These are phyloP conservation scores for Gloeostereum incarnatum DNA, from an alignment of 768 basidiomycete species.

Conservation along the genomic window DNA sequence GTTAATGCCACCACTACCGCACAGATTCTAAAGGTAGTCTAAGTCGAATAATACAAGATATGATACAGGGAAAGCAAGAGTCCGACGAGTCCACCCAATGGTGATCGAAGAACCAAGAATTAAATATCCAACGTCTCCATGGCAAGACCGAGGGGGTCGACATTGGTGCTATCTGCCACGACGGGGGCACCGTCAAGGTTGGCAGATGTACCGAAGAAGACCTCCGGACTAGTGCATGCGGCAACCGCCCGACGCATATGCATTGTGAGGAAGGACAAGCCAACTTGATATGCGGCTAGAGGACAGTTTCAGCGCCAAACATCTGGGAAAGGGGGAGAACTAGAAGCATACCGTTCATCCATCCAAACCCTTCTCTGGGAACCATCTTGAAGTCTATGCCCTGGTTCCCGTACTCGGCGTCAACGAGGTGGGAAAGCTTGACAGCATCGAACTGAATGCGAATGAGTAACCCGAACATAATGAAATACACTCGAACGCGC, in stretches of 20 bases:
- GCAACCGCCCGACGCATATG: conserved; percentile 96
- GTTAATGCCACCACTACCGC: too few species aligned
- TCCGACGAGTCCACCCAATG: too few species aligned
- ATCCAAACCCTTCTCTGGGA: conserved; percentile 95
- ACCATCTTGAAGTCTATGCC: conserved; percentile 98
- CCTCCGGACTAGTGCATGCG: conserved; percentile 87
- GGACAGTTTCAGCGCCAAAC: conserved; percentile 3
- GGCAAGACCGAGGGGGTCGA: conserved; percentile 53
- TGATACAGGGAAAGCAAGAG: too few species aligned
- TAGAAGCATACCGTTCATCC: conserved; percentile 78
- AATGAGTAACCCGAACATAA: conserved; percentile 4
- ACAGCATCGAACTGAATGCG: conserved; percentile 81
- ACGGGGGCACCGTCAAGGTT: conserved; percentile 26
- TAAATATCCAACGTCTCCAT: conserved; percentile 44
- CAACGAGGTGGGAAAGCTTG: conserved; percentile 89
- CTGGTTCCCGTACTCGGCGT: conserved; percentile 95
- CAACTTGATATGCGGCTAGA: conserved; percentile 90
- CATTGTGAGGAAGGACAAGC: conserved; percentile 85
- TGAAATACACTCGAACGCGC: conserved; percentile 4
- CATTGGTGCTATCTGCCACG: conserved; percentile 26
- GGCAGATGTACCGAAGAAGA: conserved; percentile 59
- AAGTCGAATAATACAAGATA: too few species aligned
- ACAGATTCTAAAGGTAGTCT: too few species aligned
- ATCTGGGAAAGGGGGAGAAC: not conserved
- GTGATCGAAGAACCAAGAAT: too few species aligned